Evolutionary conservation across 176 grass and related monocot species (phyloP).

Genomic region (Elymus sibiricus): DNA sequence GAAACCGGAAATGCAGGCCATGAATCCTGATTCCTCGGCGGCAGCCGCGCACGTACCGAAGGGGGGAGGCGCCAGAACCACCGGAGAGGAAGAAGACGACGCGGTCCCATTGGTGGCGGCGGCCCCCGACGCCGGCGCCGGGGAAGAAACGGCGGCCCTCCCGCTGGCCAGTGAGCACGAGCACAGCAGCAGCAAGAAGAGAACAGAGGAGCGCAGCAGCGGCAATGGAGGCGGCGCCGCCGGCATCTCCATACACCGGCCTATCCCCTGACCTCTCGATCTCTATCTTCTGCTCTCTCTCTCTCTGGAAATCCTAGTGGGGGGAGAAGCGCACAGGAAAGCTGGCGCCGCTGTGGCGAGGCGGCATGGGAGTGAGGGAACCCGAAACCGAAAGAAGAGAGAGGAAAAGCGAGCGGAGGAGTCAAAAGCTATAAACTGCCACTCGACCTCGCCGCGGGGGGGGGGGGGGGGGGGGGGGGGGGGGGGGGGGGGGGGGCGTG

Average conservation of each 20-base stretch:
- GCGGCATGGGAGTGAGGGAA: slow-evolving; percentile 12
- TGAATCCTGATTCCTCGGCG: neutral
- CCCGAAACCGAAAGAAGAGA: neutral
- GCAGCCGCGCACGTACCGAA: slow-evolving; percentile 23
- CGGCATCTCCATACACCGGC: neutral
- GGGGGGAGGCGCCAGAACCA: slow-evolving; percentile 37
- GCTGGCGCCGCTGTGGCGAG: slow-evolving; percentile 8
- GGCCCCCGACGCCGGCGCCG: neutral
- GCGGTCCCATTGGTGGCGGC: neutral
- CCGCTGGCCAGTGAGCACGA: slow-evolving; percentile 8
- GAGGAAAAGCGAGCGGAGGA: neutral
- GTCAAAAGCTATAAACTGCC: neutral
- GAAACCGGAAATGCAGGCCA: neutral
- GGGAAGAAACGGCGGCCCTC: neutral
- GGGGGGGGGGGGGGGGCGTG: no score
- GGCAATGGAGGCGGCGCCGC: slow-evolving; percentile 11
- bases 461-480: no score
- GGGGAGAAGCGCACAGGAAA: neutral
- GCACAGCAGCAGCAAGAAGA: neutral
- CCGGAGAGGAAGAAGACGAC: neutral
- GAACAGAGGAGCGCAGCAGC: neutral
- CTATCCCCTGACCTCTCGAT: neutral
- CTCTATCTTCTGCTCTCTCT: neutral
- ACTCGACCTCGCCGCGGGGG: neutral
- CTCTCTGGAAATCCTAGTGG: neutral